phyloP scores from a whole-genome alignment of 805 yeast species.

The Kuraishia ogatae region DNA sequence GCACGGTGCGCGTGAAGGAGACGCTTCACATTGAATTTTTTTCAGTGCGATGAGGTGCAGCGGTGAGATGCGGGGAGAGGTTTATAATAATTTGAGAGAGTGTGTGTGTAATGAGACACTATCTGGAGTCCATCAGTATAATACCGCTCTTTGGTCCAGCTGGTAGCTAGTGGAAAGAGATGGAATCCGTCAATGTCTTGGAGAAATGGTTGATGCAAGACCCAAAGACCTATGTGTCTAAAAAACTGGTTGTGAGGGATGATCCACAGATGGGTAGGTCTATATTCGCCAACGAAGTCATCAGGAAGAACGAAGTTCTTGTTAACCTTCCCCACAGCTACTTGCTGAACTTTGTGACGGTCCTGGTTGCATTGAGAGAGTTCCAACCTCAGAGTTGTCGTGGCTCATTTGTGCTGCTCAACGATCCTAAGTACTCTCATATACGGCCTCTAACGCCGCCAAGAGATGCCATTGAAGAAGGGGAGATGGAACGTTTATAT shows the following conservation, averaged over 20 bases:
- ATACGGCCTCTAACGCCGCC: not conserved
- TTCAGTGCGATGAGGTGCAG: not conserved
- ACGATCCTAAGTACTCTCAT: not conserved
- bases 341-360: conserved; percentile 50
- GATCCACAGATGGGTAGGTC: conserved; percentile 54
- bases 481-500: conserved; percentile 9
- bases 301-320: conserved; percentile 35
- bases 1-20: not conserved
- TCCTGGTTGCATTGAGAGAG: conserved; percentile 32
- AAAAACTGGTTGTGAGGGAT: conserved; percentile 31
- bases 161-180: conserved; percentile 5
- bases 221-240: conserved; percentile 23
- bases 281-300: conserved; percentile 30
- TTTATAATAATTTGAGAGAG: no score
- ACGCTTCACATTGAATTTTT: not conserved
- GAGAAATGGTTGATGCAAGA: not conserved
- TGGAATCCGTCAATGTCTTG: not conserved
- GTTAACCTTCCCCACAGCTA: conserved; percentile 49
- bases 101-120: no score
- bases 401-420: not conserved
- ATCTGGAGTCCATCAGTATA: no score
- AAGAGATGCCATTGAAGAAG: not conserved
- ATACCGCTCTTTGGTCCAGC: no score
- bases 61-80: no score
- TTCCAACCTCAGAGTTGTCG: conserved; percentile 4